Conservation (phyloP, 23 red algal species). For the Gracilaria caudata region DNA sequence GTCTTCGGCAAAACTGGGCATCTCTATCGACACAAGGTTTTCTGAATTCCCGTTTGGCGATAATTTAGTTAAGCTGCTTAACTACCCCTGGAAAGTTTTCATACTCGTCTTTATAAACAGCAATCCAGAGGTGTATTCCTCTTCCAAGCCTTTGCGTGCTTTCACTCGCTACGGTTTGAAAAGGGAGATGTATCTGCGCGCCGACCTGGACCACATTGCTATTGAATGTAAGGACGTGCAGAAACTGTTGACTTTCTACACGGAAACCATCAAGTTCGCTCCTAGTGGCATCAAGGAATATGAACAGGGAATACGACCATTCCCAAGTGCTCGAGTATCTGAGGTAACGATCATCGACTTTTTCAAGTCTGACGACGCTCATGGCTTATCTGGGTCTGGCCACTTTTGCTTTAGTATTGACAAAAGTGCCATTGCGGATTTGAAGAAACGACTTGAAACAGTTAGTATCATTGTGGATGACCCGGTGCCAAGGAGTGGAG, state of each 20-base stretch:
- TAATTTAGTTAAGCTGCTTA: no score
- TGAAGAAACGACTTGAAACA: slow-evolving; percentile 49
- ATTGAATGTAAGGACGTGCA: slow-evolving; percentile 47
- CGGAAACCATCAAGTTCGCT: slow-evolving; percentile 61
- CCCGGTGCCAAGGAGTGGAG: slow-evolving; percentile 63
- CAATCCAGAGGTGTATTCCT: no score
- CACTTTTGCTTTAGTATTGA: slow-evolving; percentile 84
- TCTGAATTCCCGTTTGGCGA: no score
- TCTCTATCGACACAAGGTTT: no score
- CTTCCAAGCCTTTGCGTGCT: no score
- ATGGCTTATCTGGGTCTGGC: slow-evolving; percentile 12
- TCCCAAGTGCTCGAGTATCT: slow-evolving; percentile 86
- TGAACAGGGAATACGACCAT: slow-evolving; percentile 69
- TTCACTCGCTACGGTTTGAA: neutral
- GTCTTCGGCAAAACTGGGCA: no score
- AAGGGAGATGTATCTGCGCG: neutral
- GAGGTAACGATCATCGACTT: slow-evolving; percentile 84
- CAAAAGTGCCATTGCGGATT: slow-evolving; percentile 31
- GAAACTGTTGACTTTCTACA: slow-evolving; percentile 71
- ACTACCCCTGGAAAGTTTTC: no score
- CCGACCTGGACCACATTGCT: slow-evolving; percentile 91
- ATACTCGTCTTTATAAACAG: no score
- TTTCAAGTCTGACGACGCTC: slow-evolving; percentile 48
- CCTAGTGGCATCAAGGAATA: slow-evolving; percentile 69
- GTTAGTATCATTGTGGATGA: slow-evolving; percentile 36